Percentiles rank a stretch among this genome's conserved stretches.
Conservation (phyloP, 225 moss, liverwort and hornwort species). For the Neckera pumila region DNA sequence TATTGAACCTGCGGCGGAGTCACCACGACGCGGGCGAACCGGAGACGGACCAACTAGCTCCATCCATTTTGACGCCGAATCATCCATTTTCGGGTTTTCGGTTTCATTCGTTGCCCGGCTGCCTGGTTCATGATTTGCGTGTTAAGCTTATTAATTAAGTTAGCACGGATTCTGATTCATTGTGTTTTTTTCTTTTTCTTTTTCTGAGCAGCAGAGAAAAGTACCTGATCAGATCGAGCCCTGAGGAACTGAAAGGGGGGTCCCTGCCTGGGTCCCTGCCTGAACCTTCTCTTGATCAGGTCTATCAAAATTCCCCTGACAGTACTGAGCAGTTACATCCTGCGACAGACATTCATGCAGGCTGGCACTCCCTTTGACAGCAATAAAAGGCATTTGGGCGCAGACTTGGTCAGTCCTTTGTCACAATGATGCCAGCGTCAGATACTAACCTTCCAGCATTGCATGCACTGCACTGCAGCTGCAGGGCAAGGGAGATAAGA, state of each 20-base stretch:
- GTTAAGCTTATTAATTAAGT: background rate
- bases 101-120: background rate
- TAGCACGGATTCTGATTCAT: background rate
- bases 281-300: conserved; percentile 26
- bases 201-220: background rate
- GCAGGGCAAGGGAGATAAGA: background rate
- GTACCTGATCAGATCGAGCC: background rate
- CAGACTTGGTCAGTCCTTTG: conserved; percentile 25
- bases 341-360: conserved; percentile 27
- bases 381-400: conserved; percentile 10
- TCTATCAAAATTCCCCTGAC: conserved; percentile 28
- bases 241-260: background rate
- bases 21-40: background rate
- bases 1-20: background rate
- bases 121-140: background rate
- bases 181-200: no score
- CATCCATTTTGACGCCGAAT: background rate
- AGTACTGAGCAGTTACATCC: background rate
- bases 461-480: background rate
- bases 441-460: background rate
- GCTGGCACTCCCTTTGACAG: conserved; percentile 22
- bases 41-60: no score
- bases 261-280: background rate
- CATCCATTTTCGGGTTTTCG: background rate
- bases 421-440: conserved; percentile 15